Evolutionary conservation across 345 rosid genomes (phyloP).

Genomic region (Corymbia maculata): DNA sequence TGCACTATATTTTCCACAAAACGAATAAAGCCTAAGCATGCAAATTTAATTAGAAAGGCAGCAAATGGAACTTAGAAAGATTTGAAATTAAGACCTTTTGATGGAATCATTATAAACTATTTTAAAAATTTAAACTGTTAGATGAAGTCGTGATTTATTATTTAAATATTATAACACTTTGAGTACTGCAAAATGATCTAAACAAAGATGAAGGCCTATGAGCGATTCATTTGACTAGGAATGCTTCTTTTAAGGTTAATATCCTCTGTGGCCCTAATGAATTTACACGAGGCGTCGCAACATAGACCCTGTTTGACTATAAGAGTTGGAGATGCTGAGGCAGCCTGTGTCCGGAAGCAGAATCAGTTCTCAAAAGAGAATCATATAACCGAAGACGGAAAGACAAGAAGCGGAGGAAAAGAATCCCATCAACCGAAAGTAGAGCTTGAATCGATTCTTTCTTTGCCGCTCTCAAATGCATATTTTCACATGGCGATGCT

Average conservation of each 20-base stretch:
- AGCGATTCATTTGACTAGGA: not conserved
- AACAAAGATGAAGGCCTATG: not conserved
- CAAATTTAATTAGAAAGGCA: too few species aligned
- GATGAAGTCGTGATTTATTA: too few species aligned
- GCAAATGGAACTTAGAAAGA: too few species aligned
- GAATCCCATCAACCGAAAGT: not conserved
- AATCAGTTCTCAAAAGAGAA: not conserved
- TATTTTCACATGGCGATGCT: not conserved
- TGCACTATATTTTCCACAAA: too few species aligned
- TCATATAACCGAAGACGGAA: not conserved
- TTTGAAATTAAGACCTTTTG: too few species aligned
- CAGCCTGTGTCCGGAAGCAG: not conserved
- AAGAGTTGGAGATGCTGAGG: not conserved
- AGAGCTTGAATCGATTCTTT: not conserved
- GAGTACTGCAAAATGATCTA: not conserved
- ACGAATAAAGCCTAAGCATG: too few species aligned
- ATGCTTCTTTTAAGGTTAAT: not conserved
- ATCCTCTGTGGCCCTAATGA: not conserved
- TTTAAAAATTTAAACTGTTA: too few species aligned
- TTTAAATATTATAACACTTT: not conserved
- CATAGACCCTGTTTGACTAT: not conserved
- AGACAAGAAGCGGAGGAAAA: not conserved
- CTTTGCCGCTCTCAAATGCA: not conserved
- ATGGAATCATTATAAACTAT: too few species aligned
- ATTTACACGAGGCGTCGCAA: not conserved